Evolutionary conservation across 2,329 filamentous ascomycete species (phyloP).

Genomic region (Chalaropsis thielavioides): DNA sequence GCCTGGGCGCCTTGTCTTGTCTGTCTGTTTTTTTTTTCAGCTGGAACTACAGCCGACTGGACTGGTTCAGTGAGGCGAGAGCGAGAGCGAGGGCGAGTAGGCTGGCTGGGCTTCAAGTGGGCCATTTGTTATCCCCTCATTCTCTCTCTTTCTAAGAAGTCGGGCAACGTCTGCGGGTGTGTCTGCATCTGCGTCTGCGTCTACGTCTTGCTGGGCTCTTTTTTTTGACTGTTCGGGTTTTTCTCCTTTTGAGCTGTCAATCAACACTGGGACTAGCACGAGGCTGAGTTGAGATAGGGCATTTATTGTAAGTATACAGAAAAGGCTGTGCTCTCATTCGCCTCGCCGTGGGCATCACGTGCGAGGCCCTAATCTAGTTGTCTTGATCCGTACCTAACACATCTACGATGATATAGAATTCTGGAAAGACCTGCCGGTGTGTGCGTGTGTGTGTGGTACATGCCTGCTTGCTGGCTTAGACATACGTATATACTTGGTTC

Average conservation of each 20-base stretch:
- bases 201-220: neutral
- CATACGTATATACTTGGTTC: no score
- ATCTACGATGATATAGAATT: neutral
- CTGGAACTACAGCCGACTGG: neutral
- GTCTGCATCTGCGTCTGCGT: neutral
- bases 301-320: neutral
- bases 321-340: neutral
- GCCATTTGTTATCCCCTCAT: neutral
- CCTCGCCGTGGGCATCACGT: neutral
- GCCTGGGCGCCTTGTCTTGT: neutral
- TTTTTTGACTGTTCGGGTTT: neutral
- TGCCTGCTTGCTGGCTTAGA: neutral
- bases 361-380: neutral
- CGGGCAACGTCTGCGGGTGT: neutral
- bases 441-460: neutral
- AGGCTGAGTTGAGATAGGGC: neutral
- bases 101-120: neutral
- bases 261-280: neutral
- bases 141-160: neutral
- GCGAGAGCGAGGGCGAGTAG: neutral
- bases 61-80: neutral
- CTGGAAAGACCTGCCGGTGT: neutral
- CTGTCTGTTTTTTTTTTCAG: neutral
- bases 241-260: neutral
- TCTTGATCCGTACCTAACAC: neutral